Base-by-base conservation (phyloP, 2,329 filamentous ascomycete genomes). In the Incumbomyces lentus region DNA sequence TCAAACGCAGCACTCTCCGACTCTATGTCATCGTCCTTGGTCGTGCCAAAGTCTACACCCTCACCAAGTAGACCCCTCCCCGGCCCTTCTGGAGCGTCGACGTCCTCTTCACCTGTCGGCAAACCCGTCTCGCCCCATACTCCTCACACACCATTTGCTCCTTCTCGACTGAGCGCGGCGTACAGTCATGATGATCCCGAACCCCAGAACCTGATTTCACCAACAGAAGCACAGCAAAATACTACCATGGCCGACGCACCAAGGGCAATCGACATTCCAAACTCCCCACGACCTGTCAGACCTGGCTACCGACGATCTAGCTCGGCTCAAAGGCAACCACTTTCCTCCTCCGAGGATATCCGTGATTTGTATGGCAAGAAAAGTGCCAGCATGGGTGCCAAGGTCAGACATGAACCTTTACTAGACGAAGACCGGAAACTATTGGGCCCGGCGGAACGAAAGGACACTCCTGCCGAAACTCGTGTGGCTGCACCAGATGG, bases 51-150 rank as follows among this genome's bases (percentile, higher is more conserved):
- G 33, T 92, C 87, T 1, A 87, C 84, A 3, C 85, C 79, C 49
- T 86, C 88, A 1, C 81, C 78, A 1, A 79, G 83, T 50, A 86
- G 88, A 63, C 83, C 86, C 44, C 74, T 88, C 1, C 76, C 76
- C 5, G 78, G 74, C 38, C 75, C 80, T 11, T 77, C 79, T 3
- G 87, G 85, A 0, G 72, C 87, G 53, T 95, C 89, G 3, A 82
- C 82, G 10, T 90, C 86, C 1, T 90, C 88, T 1, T 95, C 89
- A 8, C 89, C 89, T 1, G 86, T 84, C 47, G 86, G 84, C 47
- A 95, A 95, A 58, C 86, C 88, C 0, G 76, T 93, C 14, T 95
- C 87, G 2, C 88, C 85, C 8, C 87, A 90, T 60, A 95, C 86
- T 0, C 87, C 89, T 1, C 89, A 96, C 59, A 94, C 88, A 0